phyloP scores from a whole-genome alignment of 31 red algal genomes.

The Asparagopsis taxiformis region DNA sequence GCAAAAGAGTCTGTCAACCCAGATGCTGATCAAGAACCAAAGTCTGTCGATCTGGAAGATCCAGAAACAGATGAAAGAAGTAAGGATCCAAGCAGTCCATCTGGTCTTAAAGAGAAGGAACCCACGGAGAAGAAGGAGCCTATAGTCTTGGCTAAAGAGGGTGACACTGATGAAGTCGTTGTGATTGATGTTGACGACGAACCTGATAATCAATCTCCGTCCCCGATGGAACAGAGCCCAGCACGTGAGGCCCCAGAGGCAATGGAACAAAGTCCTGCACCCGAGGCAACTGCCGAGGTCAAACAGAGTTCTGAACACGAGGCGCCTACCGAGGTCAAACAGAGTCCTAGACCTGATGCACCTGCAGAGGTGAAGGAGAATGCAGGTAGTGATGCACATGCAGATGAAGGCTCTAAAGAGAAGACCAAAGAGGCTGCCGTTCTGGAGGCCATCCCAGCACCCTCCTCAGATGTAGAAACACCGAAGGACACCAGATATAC shows the following conservation, averaged over 20 bases:
- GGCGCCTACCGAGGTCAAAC: not conserved
- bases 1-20: too few relatives aligned
- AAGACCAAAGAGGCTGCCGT: not conserved
- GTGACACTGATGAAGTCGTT: slow-evolving; percentile 5
- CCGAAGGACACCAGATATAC: too few relatives aligned
- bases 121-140: not conserved
- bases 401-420: not conserved
- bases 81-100: not conserved
- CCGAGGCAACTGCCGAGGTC: not conserved
- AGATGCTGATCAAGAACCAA: too few relatives aligned
- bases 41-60: too few relatives aligned
- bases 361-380: slow-evolving; percentile 1
- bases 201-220: not conserved
- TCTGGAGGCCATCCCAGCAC: too few relatives aligned
- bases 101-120: slow-evolving; percentile 2
- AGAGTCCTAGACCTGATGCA: too few relatives aligned
- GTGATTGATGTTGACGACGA: slow-evolving; percentile 13
- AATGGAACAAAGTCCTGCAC: not conserved
- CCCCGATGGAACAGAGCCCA: too few relatives aligned
- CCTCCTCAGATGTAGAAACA: too few relatives aligned
- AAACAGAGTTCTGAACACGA: not conserved
- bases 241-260: not conserved
- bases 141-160: not conserved
- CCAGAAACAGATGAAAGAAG: too few relatives aligned
- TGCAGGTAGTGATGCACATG: not conserved